A percentile compares a stretch with the other conserved stretches of the same genome.
These are phyloP conservation scores for Coprinopsis strossmayeri DNA, from an alignment of 768 basidiomycete genomes.

Conservation along the genomic window DNA sequence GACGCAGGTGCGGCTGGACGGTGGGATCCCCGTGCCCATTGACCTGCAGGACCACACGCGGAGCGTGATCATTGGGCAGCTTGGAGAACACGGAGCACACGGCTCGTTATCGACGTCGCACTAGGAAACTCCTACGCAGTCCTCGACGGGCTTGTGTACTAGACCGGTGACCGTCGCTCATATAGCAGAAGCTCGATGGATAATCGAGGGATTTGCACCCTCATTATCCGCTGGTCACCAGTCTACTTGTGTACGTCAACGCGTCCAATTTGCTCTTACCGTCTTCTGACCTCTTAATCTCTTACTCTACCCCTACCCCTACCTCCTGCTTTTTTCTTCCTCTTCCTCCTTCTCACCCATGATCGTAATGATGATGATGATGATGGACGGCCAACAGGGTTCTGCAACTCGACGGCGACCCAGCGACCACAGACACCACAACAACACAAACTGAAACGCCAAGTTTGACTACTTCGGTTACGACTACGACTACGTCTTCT, in stretches of 20 bases:
- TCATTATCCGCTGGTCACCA: no score
- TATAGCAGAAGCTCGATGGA: no score
- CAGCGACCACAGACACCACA: neutral
- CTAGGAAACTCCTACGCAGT: neutral
- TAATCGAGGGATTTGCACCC: no score
- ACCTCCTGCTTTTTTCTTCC: no score
- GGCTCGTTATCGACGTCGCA: slow-evolving; percentile 4
- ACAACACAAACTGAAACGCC: neutral
- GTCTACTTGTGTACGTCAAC: slow-evolving; percentile 8
- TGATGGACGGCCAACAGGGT: no score
- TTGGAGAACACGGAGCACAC: slow-evolving; percentile 1
- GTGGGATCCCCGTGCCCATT: neutral
- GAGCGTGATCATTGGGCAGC: neutral
- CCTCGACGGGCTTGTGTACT: slow-evolving; percentile 8
- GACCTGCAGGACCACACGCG: slow-evolving; percentile 1
- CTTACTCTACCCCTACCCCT: neutral
- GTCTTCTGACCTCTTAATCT: neutral
- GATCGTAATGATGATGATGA: no score
- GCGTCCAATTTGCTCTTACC: neutral
- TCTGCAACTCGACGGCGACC: neutral
- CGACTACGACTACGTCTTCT: neutral
- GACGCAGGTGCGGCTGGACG: slow-evolving; percentile 5
- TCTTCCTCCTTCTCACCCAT: no score
- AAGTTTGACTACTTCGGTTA: neutral
- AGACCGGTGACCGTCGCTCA: no score